Base-by-base conservation (phyloP, 345 rosid species). In the Ricinus communis region DNA sequence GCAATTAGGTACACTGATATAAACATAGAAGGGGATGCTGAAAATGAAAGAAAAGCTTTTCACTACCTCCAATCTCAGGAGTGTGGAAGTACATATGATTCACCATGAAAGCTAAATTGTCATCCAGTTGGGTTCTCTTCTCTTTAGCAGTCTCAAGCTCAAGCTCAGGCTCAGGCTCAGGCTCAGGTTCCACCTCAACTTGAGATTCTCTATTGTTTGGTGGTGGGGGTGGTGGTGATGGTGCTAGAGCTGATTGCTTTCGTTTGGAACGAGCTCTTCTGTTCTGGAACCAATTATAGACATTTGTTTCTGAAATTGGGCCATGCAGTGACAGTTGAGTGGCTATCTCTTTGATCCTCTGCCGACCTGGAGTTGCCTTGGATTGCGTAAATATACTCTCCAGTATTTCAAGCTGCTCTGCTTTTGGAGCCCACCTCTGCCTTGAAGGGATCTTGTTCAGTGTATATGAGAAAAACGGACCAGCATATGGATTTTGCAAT, bases 241-340 rank as follows among this genome's bases (percentile, higher is more conserved):
- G 28, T 11, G 55, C 18, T 15, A 45, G 22, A 61, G 73, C 76
- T 30, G 67, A 59, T 52, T 82, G 83, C 77, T 88, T 90, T 53
- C 89, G 80, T 61, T 91, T 91, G 0, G 86, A 78, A 47, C 96
- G 86, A 71, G 93, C 97, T 40, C 91, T 77, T 24, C 97, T 75
- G 66, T 91, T 91, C 67, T 88, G 93, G 69, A 90, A 91, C 97
- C 93, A 91, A 47, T 90, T 87, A 69, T 88, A 90, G 5, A 91
- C 91, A 83, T 88, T 90, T 9, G 86, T 81, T 80, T 89, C 97
- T 0, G 88, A 76, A 60, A 88, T 80, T n/a, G 79, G 90, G 43
- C 96, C 97, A 28, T 86, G 88, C 8, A 83, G 77, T 8, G 77
- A 75, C 60, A 91, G 78, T 59, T 86, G 84, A 22, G 66, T 16